Percentiles rank a stretch among this genome's conserved stretches.
phyloP scores from a whole-genome alignment of 1,284 basidiomycete species.

The Apiotrichum porosum region DNA sequence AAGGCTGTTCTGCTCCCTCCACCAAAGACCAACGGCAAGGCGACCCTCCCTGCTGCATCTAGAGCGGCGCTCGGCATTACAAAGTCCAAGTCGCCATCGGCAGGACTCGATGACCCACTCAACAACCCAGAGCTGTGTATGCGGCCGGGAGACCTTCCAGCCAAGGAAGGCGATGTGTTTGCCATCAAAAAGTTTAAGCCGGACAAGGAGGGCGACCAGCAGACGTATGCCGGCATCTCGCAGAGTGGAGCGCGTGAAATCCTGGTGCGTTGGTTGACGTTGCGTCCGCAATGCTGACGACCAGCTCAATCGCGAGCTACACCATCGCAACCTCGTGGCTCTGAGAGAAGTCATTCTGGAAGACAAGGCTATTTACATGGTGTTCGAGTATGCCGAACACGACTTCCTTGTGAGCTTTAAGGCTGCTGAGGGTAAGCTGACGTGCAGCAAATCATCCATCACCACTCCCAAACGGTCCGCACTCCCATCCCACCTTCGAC shows the following conservation, averaged over 20 bases:
- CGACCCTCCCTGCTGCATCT: conserved; percentile 23
- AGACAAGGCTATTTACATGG: conserved; percentile 98
- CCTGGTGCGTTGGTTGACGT: conserved; percentile 58
- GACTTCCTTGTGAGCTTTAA: conserved; percentile 74
- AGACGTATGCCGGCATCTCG: conserved; percentile 93
- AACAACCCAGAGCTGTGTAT: conserved; percentile 45
- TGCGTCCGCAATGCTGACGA: background rate
- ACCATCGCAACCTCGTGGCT: conserved; percentile 86
- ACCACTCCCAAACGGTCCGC: conserved; percentile 85
- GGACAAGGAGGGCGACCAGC: conserved; percentile 91
- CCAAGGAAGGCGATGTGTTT: conserved; percentile 62
- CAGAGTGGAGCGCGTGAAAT: conserved; percentile 97
- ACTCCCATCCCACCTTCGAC: conserved; percentile 65
- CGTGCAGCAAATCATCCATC: conserved; percentile 92
- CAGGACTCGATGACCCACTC: conserved; percentile 21
- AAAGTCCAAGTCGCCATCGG: conserved; percentile 10
- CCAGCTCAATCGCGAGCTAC: conserved; percentile 87
- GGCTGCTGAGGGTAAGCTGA: background rate
- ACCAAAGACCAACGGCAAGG: conserved; percentile 22
- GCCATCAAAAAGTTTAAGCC: conserved; percentile 99
- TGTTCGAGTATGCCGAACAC: conserved; percentile 98
- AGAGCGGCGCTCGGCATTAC: conserved; percentile 25
- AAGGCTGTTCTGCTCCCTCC: conserved; percentile 64
- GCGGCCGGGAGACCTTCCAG: conserved; percentile 56
- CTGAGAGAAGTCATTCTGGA: conserved; percentile 93